Evolutionary conservation across 495 filamentous ascomycete species (phyloP), one percentile per base, ranked within the genome.

Genomic region (Melanomma pulvis-pyrius): DNA sequence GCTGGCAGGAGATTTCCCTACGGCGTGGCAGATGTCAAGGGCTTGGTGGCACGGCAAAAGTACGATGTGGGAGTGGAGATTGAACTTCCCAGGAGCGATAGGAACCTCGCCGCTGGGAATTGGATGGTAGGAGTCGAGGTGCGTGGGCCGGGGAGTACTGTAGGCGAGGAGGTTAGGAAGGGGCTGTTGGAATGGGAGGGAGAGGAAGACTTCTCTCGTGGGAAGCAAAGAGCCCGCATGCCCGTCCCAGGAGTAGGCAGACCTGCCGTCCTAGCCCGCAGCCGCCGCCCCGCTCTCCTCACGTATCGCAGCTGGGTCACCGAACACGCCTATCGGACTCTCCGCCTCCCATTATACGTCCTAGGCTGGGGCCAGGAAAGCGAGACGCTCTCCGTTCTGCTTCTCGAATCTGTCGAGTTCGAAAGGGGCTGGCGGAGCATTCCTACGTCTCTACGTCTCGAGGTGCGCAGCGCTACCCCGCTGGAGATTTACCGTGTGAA

Each of bases 61-160:
- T 92, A 92, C 79, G 84, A 90, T 72, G 79, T 92, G 46, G 74
- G 76, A 8, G 74, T 90, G 2, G 76, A 82, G 26, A 79, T 92
- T 12, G 77, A 75, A 0, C 69, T 92, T 3, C 89, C 89, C 3
- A 80, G 83, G 17, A 86, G 85, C 4, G 84, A 82, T 0, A 44
- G 73, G 1, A 92, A 91, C 73, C 72, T 85, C 21, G 78, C 74
- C 8, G 77, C 74, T 28, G 94, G 93, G 22, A 97, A 97, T 77
- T 98, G 98, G 82, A 98, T 98, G 93, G 79, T 96, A 15, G 87
- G 91, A 54, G 79, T 97, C n/a, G 79, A 84, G 17, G 80, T 93
- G 13, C 78, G 86, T 34, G 78, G 81, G 34, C 74, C 3, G 70
- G 74, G 55, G 19, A 47, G 30, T 68, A 74, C 13, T 3, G 11